Base-by-base conservation (phyloP, 169 alveolate species). In the Perkinsus olseni region DNA sequence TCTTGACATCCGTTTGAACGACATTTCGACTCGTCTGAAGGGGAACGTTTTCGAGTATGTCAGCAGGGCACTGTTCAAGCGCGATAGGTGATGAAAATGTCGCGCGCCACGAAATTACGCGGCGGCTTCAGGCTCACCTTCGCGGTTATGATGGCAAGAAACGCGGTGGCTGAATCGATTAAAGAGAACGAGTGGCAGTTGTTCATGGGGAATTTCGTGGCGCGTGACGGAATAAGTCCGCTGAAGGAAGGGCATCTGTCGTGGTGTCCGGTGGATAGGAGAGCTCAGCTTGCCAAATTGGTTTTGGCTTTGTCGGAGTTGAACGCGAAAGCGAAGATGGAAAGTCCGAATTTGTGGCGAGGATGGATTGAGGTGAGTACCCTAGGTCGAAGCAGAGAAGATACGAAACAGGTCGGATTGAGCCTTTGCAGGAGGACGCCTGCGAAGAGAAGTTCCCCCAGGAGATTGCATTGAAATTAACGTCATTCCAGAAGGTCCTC, bases 151-250 rank as follows among this genome's bases (percentile, higher is more conserved):
- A 38, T 91, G 74, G 40, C 36, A 90, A n/a, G 34, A 93, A 92
- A 39, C 38, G 92, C 31, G 94, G 94, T n/a, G 82, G 74, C 74
- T 48, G 51, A 92, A 93, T 94, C n/a, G 96, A 96, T 39, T 94
- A 96, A 96, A 39, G 96, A 95, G 36, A 96, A 96, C 91, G 98
- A 98, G 96, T 97, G 98, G 98, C 97, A 97, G 94, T 97, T 97
- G 96, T 96, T 98, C 91, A 94, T 96, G 38, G 99, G 99, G 20
- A 95, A 96, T 93, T 92, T 96, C 45, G 97, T 97, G 39, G 97
- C 97, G 3, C 93, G 95, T 21, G 94, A 96, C 8, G 97, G 96
- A 1, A 62, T 62, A 94, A 0, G 92, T 39, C 50, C 74, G 91
- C 37, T n/a, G 74, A 51, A 93, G 20, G 93, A 93, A 34, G 51